Conservation (phyloP, 257 asterid genomes). For the Solanum rostratum region DNA sequence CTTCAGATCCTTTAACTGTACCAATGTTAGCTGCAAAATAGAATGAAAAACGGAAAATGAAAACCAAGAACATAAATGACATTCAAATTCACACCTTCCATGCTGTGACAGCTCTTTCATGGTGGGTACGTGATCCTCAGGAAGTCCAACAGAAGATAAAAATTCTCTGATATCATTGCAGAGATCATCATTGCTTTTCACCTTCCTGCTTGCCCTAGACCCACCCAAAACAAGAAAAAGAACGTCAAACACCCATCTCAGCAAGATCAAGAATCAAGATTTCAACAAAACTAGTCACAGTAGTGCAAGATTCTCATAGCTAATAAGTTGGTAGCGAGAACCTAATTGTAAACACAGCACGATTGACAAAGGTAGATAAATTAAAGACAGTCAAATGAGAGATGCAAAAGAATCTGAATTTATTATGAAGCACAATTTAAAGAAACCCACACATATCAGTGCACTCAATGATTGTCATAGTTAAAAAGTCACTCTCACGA, state of each 20-base stretch:
- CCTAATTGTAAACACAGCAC: not conserved
- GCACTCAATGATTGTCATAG: not conserved
- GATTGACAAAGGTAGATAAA: not conserved
- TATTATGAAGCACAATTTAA: not conserved
- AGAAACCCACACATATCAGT: not conserved
- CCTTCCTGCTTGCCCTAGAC: conserved; percentile 38
- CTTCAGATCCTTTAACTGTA: not conserved
- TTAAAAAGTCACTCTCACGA: not conserved
- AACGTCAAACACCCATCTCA: not conserved
- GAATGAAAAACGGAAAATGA: not conserved
- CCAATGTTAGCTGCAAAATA: not conserved
- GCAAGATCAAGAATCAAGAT: not conserved
- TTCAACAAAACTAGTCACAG: not conserved
- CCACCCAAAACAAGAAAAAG: not conserved
- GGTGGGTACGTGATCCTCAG: conserved; percentile 66
- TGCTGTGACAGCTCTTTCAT: conserved; percentile 57
- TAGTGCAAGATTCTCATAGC: not conserved
- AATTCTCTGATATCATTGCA: conserved; percentile 52
- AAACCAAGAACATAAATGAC: not conserved
- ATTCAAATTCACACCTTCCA: conserved; percentile 50
- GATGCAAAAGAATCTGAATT: conserved; percentile 30
- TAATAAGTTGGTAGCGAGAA: not conserved
- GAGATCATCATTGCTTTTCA: conserved; percentile 63
- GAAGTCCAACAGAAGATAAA: conserved; percentile 60
- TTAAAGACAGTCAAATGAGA: not conserved